Evolutionary conservation across 441 rosid genomes (phyloP), one percentile per base, ranked within the genome.

Genomic region (Croton laevigatus): DNA sequence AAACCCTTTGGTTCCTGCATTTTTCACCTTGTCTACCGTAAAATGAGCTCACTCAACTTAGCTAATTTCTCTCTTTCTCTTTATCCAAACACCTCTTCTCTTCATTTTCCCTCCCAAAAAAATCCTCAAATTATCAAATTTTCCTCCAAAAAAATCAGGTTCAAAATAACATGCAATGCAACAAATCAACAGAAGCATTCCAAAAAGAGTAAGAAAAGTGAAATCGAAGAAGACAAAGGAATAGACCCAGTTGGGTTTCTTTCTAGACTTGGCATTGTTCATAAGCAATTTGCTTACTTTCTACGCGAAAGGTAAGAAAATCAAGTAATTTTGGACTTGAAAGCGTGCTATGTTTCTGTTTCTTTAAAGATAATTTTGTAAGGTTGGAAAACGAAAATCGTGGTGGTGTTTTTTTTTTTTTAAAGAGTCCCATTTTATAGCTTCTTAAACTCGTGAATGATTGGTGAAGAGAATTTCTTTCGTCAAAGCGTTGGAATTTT

Each of bases 261-360:
- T 53, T 74, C 84, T 6, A 90, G 76, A 83, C 82, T 81, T 32
- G 93, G 90, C 75, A 78, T 95, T 76, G 72, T 91, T 69, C 98
- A 95, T 64, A 92, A 88, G 74, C 81, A 81, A 68, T 89, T 91
- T 70, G 89, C 93, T 73, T 91, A 88, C 76, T 95, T 88, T 83
- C 96, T 92, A 65, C 93, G 98, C 13, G 99, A 92, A 83, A 92
- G 99, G 99, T 95, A 57, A 32, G n/a, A 3, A 61, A 8, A 6
- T 17, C 17, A 2, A 19, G 14, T 5, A 16, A 22, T 17, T 62
- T 34, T 8, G 16, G 23, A 13, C 40, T 4, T 2, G 13, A 54
- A 11, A 38, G 45, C 20, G 22, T 22, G 49, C 8, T 14, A 4
- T 36, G 34, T 48, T 12, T 12, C 34, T 8, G n/a, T 51, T n/a